Evolutionary conservation across 1,284 basidiomycete species (phyloP).

Genomic region (Anthracocystis panici-leucophaei): DNA sequence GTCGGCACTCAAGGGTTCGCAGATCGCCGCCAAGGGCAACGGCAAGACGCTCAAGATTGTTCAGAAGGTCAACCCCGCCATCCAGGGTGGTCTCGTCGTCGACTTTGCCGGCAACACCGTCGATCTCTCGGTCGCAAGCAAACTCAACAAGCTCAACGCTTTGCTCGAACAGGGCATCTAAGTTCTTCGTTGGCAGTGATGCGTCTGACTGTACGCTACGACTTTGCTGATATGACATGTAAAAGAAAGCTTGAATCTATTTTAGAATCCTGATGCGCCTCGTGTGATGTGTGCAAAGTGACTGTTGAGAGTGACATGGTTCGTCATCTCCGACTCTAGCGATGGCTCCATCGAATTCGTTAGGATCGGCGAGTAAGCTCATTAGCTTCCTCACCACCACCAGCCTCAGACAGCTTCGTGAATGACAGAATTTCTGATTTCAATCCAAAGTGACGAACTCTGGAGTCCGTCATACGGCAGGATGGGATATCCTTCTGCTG

Average conservation of each 20-base stretch:
- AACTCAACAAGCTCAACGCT: conserved; percentile 93
- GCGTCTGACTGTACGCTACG: too few relatives aligned
- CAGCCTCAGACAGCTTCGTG: too few relatives aligned
- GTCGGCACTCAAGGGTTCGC: conserved; percentile 63
- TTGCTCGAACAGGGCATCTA: conserved; percentile 73
- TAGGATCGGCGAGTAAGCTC: too few relatives aligned
- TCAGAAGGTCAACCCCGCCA: conserved; percentile 67
- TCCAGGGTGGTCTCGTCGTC: conserved; percentile 80
- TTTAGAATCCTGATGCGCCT: background rate
- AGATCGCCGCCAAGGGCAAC: conserved; percentile 59
- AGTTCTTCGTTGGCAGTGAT: background rate
- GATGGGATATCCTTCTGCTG: too few relatives aligned
- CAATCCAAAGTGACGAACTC: too few relatives aligned
- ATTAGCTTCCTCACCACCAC: too few relatives aligned
- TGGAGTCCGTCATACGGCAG: too few relatives aligned
- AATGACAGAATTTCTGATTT: too few relatives aligned
- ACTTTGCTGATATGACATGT: background rate
- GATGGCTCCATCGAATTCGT: too few relatives aligned
- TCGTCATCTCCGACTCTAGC: too few relatives aligned
- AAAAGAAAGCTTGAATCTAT: conserved; percentile 7
- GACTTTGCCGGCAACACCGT: conserved; percentile 99
- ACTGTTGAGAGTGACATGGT: background rate
- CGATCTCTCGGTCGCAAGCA: conserved; percentile 90
- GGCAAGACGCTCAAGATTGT: conserved; percentile 67
- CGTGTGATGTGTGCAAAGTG: background rate